Percentiles rank a stretch among this genome's conserved stretches.
Conservation (phyloP, 768 basidiomycete species). For the Hysterangium stoloniferum region DNA sequence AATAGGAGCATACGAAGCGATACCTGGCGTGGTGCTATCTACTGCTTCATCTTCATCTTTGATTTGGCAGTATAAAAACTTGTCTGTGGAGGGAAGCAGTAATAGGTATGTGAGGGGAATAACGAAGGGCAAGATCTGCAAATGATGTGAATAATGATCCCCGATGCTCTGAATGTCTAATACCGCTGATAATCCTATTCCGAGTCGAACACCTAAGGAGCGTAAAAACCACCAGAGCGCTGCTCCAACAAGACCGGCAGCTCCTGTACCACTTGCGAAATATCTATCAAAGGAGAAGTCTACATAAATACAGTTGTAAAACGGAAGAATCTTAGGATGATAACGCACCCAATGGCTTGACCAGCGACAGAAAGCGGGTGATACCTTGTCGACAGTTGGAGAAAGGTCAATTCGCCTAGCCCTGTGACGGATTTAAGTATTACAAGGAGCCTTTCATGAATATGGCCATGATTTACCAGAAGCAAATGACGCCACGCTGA, state of each 20-base stretch:
- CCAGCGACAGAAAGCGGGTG: constrained; percentile 64
- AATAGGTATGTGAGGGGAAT: constrained; percentile 73
- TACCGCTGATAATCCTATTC: constrained; percentile 79
- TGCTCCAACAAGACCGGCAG: constrained; percentile 88
- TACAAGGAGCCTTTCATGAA: not conserved
- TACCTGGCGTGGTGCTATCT: constrained; percentile 13
- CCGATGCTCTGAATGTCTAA: not conserved
- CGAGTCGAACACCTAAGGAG: constrained; percentile 71
- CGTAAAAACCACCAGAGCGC: constrained; percentile 93
- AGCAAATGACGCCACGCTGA: constrained; percentile 77
- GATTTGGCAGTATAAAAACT: constrained; percentile 38
- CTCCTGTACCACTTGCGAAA: constrained; percentile 92
- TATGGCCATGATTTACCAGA: constrained; percentile 43
- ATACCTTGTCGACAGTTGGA: constrained; percentile 85
- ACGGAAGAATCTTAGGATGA: not conserved
- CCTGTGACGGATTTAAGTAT: constrained; percentile 36
- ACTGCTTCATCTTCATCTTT: constrained; percentile 33
- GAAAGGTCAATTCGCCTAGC: constrained; percentile 88
- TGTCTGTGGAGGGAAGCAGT: constrained; percentile 57
- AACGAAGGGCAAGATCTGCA: constrained; percentile 71
- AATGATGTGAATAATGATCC: not conserved
- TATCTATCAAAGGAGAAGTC: constrained; percentile 39
- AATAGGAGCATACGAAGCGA: constrained; percentile 28
- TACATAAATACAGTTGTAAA: not conserved
- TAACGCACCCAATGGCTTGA: constrained; percentile 67